These are phyloP conservation scores for Stropharia rugosoannulata DNA, from an alignment of 768 basidiomycete species.

Conservation along the genomic window DNA sequence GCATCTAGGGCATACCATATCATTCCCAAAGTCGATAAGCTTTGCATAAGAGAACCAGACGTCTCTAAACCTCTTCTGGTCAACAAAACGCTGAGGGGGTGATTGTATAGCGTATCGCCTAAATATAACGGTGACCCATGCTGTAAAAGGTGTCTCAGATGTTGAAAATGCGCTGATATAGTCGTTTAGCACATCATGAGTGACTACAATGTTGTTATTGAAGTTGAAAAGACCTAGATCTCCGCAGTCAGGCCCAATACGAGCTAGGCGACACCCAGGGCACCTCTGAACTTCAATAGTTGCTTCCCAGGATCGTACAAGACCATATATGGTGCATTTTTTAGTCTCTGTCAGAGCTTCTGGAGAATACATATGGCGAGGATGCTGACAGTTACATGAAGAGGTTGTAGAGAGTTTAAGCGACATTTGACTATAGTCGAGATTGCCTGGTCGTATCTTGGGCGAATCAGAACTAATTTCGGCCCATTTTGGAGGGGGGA, in stretches of 20 bases:
- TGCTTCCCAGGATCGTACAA: not conserved
- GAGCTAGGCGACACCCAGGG: too few relatives aligned
- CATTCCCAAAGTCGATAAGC: not conserved
- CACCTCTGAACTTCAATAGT: slow-evolving; percentile 13
- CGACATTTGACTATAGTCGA: not conserved
- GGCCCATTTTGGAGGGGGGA: slow-evolving; percentile 15
- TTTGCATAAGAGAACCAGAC: too few relatives aligned
- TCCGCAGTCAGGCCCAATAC: slow-evolving; percentile 22
- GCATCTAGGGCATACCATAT: not conserved
- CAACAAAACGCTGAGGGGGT: not conserved
- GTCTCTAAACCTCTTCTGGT: not conserved
- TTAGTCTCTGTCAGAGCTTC: too few relatives aligned
- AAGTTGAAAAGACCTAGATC: slow-evolving; percentile 26
- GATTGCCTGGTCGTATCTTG: not conserved
- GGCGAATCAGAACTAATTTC: slow-evolving; percentile 7
- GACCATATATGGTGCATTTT: slow-evolving; percentile 2
- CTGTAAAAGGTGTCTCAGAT: slow-evolving; percentile 24
- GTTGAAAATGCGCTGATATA: slow-evolving; percentile 23
- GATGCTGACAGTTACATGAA: not conserved
- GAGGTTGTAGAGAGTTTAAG: not conserved
- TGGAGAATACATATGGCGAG: not conserved
- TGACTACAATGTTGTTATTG: slow-evolving; percentile 23
- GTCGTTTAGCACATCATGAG: slow-evolving; percentile 25
- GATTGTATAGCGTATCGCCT: slow-evolving; percentile 9
- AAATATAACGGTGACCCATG: too few relatives aligned